Base-by-base conservation (phyloP, 768 basidiomycete species). In the Agrocybe praecox region DNA sequence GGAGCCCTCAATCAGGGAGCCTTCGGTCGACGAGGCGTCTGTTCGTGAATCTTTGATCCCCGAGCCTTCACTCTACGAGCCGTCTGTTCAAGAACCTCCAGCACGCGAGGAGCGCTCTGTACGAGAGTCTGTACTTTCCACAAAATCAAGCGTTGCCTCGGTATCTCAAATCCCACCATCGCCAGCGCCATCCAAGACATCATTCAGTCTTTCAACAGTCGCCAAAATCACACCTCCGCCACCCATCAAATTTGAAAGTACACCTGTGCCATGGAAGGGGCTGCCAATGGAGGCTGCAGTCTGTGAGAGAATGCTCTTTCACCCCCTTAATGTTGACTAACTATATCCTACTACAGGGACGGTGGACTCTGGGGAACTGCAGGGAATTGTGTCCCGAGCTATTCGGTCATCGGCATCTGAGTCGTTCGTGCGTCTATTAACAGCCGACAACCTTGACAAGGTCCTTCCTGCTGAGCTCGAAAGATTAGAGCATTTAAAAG, bases 341-440 rank as follows among this genome's bases (percentile, higher is more conserved):
- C 48, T 57, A 46, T 43, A 55, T 24, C 54, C 22, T 52, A 17
- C 22, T 52, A 17, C 59, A 82, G 81, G 80, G 81, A 81, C 88
- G 66, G 74, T 91, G 72, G 82, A 84, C 67, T 67, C 81, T 65
- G 60, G 74, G 64, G 72, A 90, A 59, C 80, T 92, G 26, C 90
- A 91, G 65, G 76, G 81, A 21, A 81, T 90, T 56, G 90, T 90
- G 18, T 86, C 89, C 26, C 78, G 82, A 7, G 87, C 88, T 5
- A 89, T 92, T 61, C 82, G 87, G 14, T 74, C 81, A 18, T 88
- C 88, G 10, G 84, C 88, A 0, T 77, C 80, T 57, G 87, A 88
- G 56, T 85, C 87, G 2, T 89, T 85, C 62, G 82, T 92, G 49
- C 88, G 89, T 3, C 75, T 92, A 10, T 77, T 92, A 19, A 81